phyloP scores from a whole-genome alignment of 345 rosid species.

The Eucalyptus albens region DNA sequence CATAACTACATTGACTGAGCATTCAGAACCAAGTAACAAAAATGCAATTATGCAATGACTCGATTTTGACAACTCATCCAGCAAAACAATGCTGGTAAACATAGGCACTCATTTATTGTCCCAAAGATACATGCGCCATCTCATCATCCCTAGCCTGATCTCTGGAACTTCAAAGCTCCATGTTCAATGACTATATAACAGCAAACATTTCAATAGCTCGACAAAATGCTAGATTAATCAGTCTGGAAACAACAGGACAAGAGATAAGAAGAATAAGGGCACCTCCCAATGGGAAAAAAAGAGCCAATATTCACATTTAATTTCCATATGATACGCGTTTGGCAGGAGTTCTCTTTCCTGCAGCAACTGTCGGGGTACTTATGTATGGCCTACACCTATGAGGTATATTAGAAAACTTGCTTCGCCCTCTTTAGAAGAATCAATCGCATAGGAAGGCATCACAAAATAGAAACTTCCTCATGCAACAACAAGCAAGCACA shows the following conservation, averaged over 20 bases:
- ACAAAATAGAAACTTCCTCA: not conserved
- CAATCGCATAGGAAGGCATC: not conserved
- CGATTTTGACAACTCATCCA: not conserved
- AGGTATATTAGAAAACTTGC: not conserved
- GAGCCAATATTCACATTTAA: not conserved
- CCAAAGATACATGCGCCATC: not conserved
- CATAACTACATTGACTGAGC: not conserved
- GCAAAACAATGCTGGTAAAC: not conserved
- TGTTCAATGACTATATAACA: not conserved
- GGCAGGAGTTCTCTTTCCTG: not conserved
- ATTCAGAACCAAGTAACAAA: not conserved
- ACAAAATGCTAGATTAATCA: not conserved
- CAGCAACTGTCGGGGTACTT: not conserved
- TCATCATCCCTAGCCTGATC: not conserved
- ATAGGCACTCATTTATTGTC: not conserved
- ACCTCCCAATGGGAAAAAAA: not conserved
- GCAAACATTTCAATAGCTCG: not conserved
- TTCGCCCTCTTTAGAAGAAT: not conserved
- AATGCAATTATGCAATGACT: not conserved
- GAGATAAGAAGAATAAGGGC: not conserved
- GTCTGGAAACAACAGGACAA: not conserved
- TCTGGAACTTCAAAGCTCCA: not conserved
- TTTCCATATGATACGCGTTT: not conserved
- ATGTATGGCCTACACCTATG: not conserved
- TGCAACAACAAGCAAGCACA: not conserved